Evolutionary conservation across 768 basidiomycete species (phyloP), one percentile per base, ranked within the genome.

Genomic region (Leccinum boreale): DNA sequence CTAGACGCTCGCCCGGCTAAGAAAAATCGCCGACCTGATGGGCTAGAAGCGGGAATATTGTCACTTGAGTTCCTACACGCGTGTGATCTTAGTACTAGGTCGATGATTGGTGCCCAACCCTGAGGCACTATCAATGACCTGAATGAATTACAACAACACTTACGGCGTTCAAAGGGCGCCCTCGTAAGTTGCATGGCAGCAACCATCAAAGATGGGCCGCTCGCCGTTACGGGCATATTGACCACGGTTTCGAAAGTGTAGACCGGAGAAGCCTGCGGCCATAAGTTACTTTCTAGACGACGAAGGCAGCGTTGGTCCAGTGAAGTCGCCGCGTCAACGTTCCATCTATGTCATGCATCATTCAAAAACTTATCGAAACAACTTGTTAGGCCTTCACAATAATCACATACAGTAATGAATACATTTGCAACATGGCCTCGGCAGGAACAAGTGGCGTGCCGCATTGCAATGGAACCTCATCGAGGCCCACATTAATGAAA

Each of bases 51-150:
- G 47, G 17, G 39, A 39, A 33, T 33, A 33, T 33, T 11, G 11
- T 14, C 11, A 33, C 31, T 5, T 50, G 29, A 33, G 12, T 2
- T 29, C 28, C 24, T 56, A 39, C 14, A 8, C 19, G 59, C 52
- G 59, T 65, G 62, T 26, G 50, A 62, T 23, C 36, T 19, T 31
- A n/a, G n/a, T n/a, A 7, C 14, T 28, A 10, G 19, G 6, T 29
- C 5, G 31, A 33, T 35, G 28, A 23, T 31, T 9, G 57, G 26
- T 29, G 33, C 29, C 35, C 39, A 42, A n/a, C n/a, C 36, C 17
- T 5, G 17, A 17, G 36, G 31, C 31, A 4, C 29, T 6, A n/a
- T n/a, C n/a, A n/a, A n/a, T n/a, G 6, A 5, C n/a, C 42, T n/a
- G 42, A 19, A n/a, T 21, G 44, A 45, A 45, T 21, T 21, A 21